Percentiles rank a stretch among this genome's conserved stretches.
Evolutionary conservation across 768 basidiomycete genomes (phyloP).

Genomic region (Trametes cingulata): DNA sequence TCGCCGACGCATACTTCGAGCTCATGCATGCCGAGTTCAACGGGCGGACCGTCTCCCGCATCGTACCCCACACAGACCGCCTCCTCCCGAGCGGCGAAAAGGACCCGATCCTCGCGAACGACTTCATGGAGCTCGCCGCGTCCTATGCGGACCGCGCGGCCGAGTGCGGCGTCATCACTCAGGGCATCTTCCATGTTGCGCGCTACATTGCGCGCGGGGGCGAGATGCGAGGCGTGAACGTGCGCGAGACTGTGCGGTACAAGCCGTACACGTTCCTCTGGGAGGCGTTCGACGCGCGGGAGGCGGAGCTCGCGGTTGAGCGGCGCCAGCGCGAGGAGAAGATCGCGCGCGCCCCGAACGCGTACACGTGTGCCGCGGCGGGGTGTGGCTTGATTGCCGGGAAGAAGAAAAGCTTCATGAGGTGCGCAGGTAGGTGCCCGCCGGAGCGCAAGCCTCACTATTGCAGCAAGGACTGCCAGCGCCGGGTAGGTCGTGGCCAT

Average conservation of each 20-base stretch:
- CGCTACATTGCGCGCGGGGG: not conserved
- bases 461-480: slow-evolving; percentile 25
- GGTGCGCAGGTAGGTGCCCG: slow-evolving; percentile 21
- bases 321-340: slow-evolving; percentile 7
- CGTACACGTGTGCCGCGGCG: slow-evolving; percentile 21
- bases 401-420: slow-evolving; percentile 14
- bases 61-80: not conserved
- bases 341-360: slow-evolving; percentile 8
- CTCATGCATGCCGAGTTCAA: not conserved
- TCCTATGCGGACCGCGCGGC: slow-evolving; percentile 10
- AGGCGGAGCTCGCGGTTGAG: slow-evolving; percentile 9
- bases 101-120: not conserved
- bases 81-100: not conserved
- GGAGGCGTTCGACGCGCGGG: slow-evolving; percentile 7
- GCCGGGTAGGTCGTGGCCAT: slow-evolving; percentile 7
- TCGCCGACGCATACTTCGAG: not conserved
- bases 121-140: slow-evolving; percentile 9
- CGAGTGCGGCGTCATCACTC: slow-evolving; percentile 12
- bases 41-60: not conserved
- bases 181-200: slow-evolving; percentile 10
- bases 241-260: slow-evolving; percentile 10
- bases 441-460: slow-evolving; percentile 21
- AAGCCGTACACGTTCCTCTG: slow-evolving; percentile 6
- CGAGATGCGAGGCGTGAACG: not conserved
- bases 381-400: slow-evolving; percentile 24